Base-by-base conservation (phyloP, 371 early-diverging fungal genomes). In the Haplosporangium sp. region DNA sequence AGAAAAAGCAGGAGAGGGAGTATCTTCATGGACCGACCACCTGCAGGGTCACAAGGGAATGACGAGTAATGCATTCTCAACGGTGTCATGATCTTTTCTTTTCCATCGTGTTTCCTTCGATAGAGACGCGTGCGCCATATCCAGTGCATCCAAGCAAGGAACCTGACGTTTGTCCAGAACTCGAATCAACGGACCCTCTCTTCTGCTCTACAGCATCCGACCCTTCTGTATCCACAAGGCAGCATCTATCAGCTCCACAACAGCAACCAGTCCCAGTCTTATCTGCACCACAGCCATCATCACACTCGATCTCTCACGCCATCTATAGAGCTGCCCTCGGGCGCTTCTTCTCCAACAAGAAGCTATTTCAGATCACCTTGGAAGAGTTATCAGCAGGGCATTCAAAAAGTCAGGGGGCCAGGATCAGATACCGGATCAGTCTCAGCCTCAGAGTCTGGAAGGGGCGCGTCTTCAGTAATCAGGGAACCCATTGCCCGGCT, bases 361-460 rank as follows among this genome's bases (percentile, higher is more conserved):
- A 67, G 72, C 58, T 77, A 77, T n/a, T 77, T 77, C 20, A 64
- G 69, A 43, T 72, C 79, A 6, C 79, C 79, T 13, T 77, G 79
- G 79, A 77, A 58, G 48, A 68, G 62, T 38, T 68, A 71, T 40
- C 48, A 58, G 42, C 59, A 67, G 37, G 64, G 76, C 11, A 40
- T 76, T 38, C 79, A 59, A n/a, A 72, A 58, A 37, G 51, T 55
- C 11, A 63, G 38, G 5, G 79, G 79, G 6, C 79, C 79, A 42
- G 79, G 79, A 14, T 77, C 79, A 12, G 79, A 77, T 46, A 62
- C 79, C 52, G 79, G 79, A 12, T 77, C 79, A 3, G 48, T 60
- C 11, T 59, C 79, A 14, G 79, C 65, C 3, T 77, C 79, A 21
- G 79, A 77, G 36, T 77, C 77, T 13, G 77, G 77, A n/a, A 47